phyloP scores from a whole-genome alignment of 495 filamentous ascomycete species.

The Pyrenopolyporus hunteri region DNA sequence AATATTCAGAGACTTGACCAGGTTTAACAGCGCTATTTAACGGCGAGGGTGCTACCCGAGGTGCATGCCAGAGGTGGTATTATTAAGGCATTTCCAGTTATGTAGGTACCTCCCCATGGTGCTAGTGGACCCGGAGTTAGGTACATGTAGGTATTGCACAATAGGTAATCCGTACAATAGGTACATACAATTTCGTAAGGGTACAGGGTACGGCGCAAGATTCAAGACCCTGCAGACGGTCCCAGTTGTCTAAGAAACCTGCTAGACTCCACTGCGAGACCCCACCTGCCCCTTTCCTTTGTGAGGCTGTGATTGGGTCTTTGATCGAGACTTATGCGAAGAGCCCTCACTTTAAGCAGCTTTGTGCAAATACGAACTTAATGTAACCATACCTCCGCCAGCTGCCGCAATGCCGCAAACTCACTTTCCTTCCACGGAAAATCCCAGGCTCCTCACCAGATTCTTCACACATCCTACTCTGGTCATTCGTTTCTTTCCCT shows the following conservation, averaged over 20 bases:
- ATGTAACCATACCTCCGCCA: conserved; percentile 36
- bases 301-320: conserved; percentile 31
- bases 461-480: conserved; percentile 36
- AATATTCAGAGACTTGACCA: no score
- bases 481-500: conserved; percentile 38
- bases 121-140: no score
- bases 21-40: no score
- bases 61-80: no score
- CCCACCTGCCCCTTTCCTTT: conserved; percentile 33
- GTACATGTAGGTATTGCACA: not conserved
- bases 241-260: conserved; percentile 31
- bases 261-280: not conserved
- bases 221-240: conserved; percentile 6
- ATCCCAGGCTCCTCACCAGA: conserved; percentile 30
- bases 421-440: conserved; percentile 14
- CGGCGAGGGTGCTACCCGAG: no score
- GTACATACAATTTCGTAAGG: conserved; percentile 19
- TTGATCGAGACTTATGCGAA: conserved; percentile 38
- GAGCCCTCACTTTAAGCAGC: conserved; percentile 23
- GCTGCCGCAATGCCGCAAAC: not conserved
- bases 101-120: no score
- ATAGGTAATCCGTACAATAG: not conserved
- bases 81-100: no score
- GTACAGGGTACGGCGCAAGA: not conserved
- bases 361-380: conserved; percentile 41